These are phyloP conservation scores for Murraya koenigii DNA, from an alignment of 345 rosid genomes.

Conservation along the genomic window DNA sequence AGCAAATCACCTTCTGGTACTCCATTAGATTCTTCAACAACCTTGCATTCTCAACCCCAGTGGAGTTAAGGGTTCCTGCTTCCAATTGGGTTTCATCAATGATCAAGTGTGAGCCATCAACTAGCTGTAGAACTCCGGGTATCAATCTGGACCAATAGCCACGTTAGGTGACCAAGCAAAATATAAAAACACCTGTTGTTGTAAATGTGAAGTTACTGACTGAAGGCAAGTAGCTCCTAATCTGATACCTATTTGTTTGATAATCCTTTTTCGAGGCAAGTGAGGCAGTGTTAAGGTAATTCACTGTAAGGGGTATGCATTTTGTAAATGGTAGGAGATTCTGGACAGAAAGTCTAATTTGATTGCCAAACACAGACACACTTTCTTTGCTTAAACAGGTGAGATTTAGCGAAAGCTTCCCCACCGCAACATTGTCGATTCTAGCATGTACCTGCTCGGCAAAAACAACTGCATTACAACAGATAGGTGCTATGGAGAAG, in stretches of 20 bases:
- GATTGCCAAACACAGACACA: conserved; percentile 55
- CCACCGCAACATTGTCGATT: conserved; percentile 75
- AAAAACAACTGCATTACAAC: background rate
- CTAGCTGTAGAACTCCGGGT: conserved; percentile 71
- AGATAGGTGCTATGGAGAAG: background rate
- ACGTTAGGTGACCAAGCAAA: conserved; percentile 6
- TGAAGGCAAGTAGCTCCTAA: background rate
- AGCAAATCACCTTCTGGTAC: conserved; percentile 61
- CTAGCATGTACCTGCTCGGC: conserved; percentile 69
- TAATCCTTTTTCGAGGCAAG: conserved; percentile 90
- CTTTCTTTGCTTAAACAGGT: conserved; percentile 64
- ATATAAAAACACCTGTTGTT: background rate
- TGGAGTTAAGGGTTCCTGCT: conserved; percentile 70
- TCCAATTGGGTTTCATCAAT: conserved; percentile 81
- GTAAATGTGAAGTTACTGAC: background rate
- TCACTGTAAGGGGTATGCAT: conserved; percentile 58
- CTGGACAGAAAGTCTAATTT: conserved; percentile 44
- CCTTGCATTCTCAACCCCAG: conserved; percentile 71
- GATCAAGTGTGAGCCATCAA: conserved; percentile 75
- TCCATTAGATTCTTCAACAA: conserved; percentile 67
- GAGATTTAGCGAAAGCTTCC: conserved; percentile 84
- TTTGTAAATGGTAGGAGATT: conserved; percentile 71
- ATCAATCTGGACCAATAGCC: conserved; percentile 46
- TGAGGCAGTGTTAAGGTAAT: conserved; percentile 61
- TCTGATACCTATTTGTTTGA: conserved; percentile 54